Conservation (phyloP, 2,329 filamentous ascomycete species). For the Cordyceps fumosorosea region DNA sequence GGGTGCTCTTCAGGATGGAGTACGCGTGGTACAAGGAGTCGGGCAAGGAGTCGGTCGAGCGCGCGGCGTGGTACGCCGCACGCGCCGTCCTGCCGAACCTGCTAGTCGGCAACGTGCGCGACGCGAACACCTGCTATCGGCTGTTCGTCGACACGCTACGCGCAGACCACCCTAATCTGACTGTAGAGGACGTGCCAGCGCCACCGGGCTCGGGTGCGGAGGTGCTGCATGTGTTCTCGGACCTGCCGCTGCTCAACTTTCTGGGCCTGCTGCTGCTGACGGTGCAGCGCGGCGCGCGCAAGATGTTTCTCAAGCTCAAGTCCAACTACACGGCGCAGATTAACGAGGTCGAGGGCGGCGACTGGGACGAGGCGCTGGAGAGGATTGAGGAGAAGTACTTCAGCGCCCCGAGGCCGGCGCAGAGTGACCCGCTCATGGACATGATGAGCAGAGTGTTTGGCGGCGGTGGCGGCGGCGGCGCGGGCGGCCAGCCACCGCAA, state of each 20-base stretch:
- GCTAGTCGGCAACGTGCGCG: slow-evolving; percentile 81
- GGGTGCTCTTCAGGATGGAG: slow-evolving; percentile 73
- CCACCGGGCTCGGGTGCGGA: slow-evolving; percentile 59
- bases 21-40: slow-evolving; percentile 92
- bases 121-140: slow-evolving; percentile 75
- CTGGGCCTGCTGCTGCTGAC: slow-evolving; percentile 76
- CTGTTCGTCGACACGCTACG: slow-evolving; percentile 43
- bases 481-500: slow-evolving; percentile 31
- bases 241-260: slow-evolving; percentile 92
- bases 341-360: slow-evolving; percentile 62
- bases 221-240: slow-evolving; percentile 73
- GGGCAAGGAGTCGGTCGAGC: slow-evolving; percentile 71
- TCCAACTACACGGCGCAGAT: slow-evolving; percentile 76
- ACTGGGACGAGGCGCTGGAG: slow-evolving; percentile 75
- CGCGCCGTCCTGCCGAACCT: slow-evolving; percentile 88
- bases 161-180: slow-evolving; percentile 45
- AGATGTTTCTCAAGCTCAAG: slow-evolving; percentile 75
- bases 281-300: slow-evolving; percentile 69
- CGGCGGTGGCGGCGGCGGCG: slow-evolving; percentile 56
- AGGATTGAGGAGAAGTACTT: slow-evolving; percentile 97
- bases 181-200: slow-evolving; percentile 68
- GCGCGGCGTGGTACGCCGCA: slow-evolving; percentile 78
- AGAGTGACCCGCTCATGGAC: slow-evolving; percentile 89
- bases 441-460: slow-evolving; percentile 98
- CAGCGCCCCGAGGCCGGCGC: slow-evolving; percentile 76